Evolutionary conservation across 768 basidiomycete genomes (phyloP).

Genomic region (Pisolithus tinctorius): DNA sequence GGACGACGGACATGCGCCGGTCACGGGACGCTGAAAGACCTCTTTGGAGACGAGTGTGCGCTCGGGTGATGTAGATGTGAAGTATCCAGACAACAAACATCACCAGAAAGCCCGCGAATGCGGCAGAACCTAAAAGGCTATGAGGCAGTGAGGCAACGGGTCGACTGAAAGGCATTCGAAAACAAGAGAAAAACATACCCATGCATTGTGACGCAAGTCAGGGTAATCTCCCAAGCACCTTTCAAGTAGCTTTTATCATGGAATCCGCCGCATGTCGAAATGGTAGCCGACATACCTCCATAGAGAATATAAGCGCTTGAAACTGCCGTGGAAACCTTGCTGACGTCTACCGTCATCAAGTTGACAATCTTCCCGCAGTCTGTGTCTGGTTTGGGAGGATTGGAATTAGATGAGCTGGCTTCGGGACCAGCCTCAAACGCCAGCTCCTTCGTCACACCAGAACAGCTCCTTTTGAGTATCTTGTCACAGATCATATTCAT

Average conservation of each 20-base stretch:
- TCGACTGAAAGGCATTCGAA: not conserved
- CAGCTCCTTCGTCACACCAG: no score
- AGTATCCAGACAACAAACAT: constrained; percentile 34
- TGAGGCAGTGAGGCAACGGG: not conserved
- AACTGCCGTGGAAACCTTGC: constrained; percentile 42
- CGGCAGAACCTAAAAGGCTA: constrained; percentile 60
- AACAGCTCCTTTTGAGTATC: constrained; percentile 36
- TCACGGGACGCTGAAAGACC: constrained; percentile 30
- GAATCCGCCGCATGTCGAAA: not conserved
- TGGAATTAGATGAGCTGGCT: constrained; percentile 2
- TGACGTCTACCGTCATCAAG: constrained; percentile 71
- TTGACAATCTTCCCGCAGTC: constrained; percentile 82
- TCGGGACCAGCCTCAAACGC: no score
- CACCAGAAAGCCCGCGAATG: constrained; percentile 44
- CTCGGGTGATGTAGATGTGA: constrained; percentile 33
- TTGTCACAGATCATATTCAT: constrained; percentile 52
- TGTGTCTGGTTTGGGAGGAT: constrained; percentile 58
- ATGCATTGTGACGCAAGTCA: constrained; percentile 71
- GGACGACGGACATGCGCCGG: constrained; percentile 38
- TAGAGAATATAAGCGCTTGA: constrained; percentile 56
- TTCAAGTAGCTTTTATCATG: not conserved
- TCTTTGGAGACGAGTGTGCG: constrained; percentile 31
- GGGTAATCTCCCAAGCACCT: constrained; percentile 74
- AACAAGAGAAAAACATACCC: constrained; percentile 36
- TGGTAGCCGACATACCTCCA: constrained; percentile 37